Percentiles rank a stretch among this genome's conserved stretches.
phyloP scores from a whole-genome alignment of 139 green algal genomes.

The Chlorella sp. region DNA sequence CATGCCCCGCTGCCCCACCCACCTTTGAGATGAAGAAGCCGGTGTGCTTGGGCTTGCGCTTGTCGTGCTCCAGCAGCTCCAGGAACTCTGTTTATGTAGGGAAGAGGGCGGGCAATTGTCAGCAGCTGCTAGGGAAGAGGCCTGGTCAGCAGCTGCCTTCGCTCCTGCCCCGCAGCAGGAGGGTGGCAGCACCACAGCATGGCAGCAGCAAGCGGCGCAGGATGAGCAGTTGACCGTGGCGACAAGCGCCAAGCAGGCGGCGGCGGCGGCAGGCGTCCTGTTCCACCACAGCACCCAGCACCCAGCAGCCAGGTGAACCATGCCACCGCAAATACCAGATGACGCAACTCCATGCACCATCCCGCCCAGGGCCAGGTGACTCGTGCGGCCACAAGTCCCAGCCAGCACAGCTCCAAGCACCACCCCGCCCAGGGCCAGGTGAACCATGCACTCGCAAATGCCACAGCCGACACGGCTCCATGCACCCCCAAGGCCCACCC shows the following conservation, averaged over 20 bases:
- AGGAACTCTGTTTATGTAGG: slow-evolving; percentile 42
- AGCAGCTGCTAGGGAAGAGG: background rate
- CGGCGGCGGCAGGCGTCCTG: too few species aligned
- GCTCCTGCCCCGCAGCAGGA: too few species aligned
- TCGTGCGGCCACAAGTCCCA: background rate
- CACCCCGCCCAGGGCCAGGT: background rate
- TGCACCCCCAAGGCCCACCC: background rate
- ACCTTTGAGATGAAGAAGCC: slow-evolving; percentile 61
- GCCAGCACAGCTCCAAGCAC: background rate
- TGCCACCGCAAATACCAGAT: too few species aligned
- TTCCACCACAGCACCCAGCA: too few species aligned
- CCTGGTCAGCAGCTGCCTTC: background rate
- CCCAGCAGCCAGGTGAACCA: too few species aligned
- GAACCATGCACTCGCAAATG: too few species aligned
- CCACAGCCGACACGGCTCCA: too few species aligned
- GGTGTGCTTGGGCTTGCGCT: slow-evolving; percentile 44
- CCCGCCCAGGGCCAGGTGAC: background rate
- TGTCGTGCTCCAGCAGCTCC: slow-evolving; percentile 36
- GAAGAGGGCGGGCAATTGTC: background rate
- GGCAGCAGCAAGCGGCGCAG: background rate
- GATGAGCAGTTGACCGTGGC: background rate
- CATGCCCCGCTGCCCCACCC: background rate
- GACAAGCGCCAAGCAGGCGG: background rate
- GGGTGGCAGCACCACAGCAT: background rate
- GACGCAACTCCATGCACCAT: too few species aligned